Evolutionary conservation across 2,329 filamentous ascomycete genomes (phyloP), one percentile per base, ranked within the genome.

Genomic region (Aureobasidium sp.): DNA sequence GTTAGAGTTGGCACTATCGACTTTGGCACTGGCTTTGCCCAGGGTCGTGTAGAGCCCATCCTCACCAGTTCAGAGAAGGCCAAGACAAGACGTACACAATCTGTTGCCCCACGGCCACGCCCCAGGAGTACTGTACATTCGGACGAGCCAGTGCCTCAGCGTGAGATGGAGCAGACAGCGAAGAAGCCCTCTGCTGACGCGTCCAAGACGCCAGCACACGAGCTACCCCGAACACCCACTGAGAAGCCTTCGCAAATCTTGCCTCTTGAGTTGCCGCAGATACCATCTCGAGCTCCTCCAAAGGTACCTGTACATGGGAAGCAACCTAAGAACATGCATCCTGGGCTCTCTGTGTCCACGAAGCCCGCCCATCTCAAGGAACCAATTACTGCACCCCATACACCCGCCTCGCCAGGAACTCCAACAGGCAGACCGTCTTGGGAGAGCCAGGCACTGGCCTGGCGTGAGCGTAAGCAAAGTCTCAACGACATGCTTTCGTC

Each of bases 371-470:
- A 42, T 5, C 12, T 27, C 55, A 51, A 34, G n/a, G 46, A 23
- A 32, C 9, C 34, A 13, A 20, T 9, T 3, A 42, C 57, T 42
- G 57, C 26, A 15, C 57, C 57, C 15, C 57, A 42, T 15, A 29
- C 46, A 17, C 57, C 57, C n/a, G 57, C 36, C 20, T 50, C 46
- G 9, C 57, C 57, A 41, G 26, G 34, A n/a, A 47, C 41, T 2
- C 53, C 53, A 13, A 32, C 29, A 26, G 20, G 10, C 13, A 29
- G 32, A 27, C 20, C 68, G 7, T 63, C 63, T 1, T 73, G 70
- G 69, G 69, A 69, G 29, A 66, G 68, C 46, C 70, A 73, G 60
- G 70, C 70, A 0, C 63, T 62, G 12, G 63, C 68, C 7, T 73
- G 71, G 70, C 67, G 66, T 20, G 64, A 71, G 44, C 66, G 68